Conservation (phyloP, 2,329 filamentous ascomycete genomes). For the Paraphoma sp. region DNA sequence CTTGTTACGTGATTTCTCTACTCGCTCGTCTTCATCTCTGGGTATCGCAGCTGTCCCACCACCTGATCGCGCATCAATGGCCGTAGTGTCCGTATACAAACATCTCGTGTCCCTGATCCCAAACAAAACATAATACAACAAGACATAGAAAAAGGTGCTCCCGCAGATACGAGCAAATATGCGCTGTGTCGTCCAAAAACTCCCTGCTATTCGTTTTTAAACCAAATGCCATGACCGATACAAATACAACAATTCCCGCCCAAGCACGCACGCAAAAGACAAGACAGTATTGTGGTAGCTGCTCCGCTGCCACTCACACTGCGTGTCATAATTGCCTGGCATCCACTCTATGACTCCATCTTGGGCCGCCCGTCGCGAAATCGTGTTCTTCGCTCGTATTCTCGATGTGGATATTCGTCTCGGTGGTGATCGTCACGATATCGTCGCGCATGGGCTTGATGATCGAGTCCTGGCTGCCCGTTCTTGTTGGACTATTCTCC, state of each 20-base stretch:
- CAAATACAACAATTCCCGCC: background rate
- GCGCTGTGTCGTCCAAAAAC: background rate
- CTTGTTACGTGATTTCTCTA: background rate
- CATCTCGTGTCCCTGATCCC: background rate
- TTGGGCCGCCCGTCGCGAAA: background rate
- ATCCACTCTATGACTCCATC: constrained; percentile 17
- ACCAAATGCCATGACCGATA: background rate
- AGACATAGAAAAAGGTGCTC: too few relatives aligned
- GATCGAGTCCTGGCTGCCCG: constrained; percentile 44
- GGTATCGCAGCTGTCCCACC: background rate
- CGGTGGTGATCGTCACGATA: constrained; percentile 37
- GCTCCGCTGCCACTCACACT: background rate
- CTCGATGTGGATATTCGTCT: constrained; percentile 46
- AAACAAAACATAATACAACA: too few relatives aligned
- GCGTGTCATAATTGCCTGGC: constrained; percentile 4
- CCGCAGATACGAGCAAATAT: too few relatives aligned
- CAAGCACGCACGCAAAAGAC: too few relatives aligned
- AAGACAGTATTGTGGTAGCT: too few relatives aligned
- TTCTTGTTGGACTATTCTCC: constrained; percentile 32
- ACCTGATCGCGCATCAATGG: background rate
- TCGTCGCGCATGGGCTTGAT: constrained; percentile 30
- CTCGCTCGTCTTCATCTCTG: background rate
- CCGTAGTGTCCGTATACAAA: background rate
- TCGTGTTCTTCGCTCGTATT: constrained; percentile 19
- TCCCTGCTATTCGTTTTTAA: background rate